These are phyloP conservation scores for Fusarium abutilonis DNA, from an alignment of 2,329 filamentous ascomycete genomes.

Conservation along the genomic window DNA sequence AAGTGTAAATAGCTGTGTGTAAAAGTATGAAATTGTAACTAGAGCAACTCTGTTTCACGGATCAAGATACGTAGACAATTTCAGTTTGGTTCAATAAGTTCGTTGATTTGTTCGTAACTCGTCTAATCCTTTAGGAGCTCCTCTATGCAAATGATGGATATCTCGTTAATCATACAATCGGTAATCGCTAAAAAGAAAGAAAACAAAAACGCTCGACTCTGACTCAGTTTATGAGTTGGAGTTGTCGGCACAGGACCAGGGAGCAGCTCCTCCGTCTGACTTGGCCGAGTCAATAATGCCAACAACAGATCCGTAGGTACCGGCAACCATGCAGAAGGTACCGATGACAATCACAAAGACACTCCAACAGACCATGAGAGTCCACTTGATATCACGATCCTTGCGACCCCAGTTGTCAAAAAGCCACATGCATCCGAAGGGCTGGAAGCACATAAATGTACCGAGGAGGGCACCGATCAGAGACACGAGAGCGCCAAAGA, in stretches of 20 bases:
- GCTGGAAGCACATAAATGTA: slow-evolving; percentile 36
- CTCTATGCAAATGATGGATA: slow-evolving; percentile 6
- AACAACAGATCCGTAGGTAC: slow-evolving; percentile 28
- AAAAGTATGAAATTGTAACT: not conserved
- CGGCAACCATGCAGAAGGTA: slow-evolving; percentile 27
- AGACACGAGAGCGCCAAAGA: slow-evolving; percentile 31
- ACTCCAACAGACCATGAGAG: slow-evolving; percentile 15
- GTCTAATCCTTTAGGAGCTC: not conserved
- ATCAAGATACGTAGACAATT: not conserved
- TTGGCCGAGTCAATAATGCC: slow-evolving; percentile 2
- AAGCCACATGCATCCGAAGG: slow-evolving; percentile 35
- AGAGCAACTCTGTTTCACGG: not conserved
- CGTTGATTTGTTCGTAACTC: not conserved
- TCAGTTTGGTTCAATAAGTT: not conserved
- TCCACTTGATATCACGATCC: slow-evolving; percentile 9
- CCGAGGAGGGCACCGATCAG: slow-evolving; percentile 32
- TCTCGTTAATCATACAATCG: slow-evolving; percentile 1
- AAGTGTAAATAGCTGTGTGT: no score
- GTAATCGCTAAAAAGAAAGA: not conserved
- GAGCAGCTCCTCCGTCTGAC: not conserved
- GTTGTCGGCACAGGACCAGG: slow-evolving; percentile 28
- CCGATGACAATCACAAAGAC: slow-evolving; percentile 17
- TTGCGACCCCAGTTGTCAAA: slow-evolving; percentile 24
- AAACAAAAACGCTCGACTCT: not conserved
- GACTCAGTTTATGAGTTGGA: slow-evolving; percentile 6